Base-by-base conservation (phyloP, 371 early-diverging fungal species). In the Apophysomyces trapeziformis region DNA sequence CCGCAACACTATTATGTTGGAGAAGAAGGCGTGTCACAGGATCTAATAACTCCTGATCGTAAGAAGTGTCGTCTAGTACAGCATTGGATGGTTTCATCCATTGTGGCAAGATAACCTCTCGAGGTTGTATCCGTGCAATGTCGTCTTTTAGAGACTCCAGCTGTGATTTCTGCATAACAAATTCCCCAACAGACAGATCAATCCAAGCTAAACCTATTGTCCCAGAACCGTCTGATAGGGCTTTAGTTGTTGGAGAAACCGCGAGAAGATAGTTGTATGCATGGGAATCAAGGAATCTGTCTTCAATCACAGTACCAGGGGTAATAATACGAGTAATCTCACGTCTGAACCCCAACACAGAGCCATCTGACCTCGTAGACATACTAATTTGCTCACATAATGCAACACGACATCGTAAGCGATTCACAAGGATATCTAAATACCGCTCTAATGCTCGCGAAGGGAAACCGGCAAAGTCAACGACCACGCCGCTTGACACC, bases 171-270 rank as follows among this genome's bases (percentile, higher is more conserved):
- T 90, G 83, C 38, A 92, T 85, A 50, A 87, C 82, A 66, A 95
- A 94, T 57, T 95, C 96, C 35, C 98, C 98, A 1, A 96, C 94
- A 0, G 93, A 89, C 44, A 98, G 71, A 83, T 98, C 98, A 1
- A 90, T 75, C 97, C 97, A 98, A 2, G 96, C 90, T 45, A 98
- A 74, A 4, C 95, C 94, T 18, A 93, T 61, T 0, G 67, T 35
- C 16, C 67, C 70, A 11, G 36, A 6, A 0, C 47, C 44, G 43
- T 46, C 36, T 60, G 66, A 3, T 21, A 62, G 37, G 26, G 63
- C 21, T 35, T 65, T 36, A 38, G 5, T 1, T 35, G 7, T 41
- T 39, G 74, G 75, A 37, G 68, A 60, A 38, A 91, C 76, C 14
- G 88, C 81, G 7, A 92, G 69, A 7, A 94, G 73, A 73, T 89